Evolutionary conservation across 352 stramenopile genomes (phyloP).

Genomic region (Pythium plurisporium): DNA sequence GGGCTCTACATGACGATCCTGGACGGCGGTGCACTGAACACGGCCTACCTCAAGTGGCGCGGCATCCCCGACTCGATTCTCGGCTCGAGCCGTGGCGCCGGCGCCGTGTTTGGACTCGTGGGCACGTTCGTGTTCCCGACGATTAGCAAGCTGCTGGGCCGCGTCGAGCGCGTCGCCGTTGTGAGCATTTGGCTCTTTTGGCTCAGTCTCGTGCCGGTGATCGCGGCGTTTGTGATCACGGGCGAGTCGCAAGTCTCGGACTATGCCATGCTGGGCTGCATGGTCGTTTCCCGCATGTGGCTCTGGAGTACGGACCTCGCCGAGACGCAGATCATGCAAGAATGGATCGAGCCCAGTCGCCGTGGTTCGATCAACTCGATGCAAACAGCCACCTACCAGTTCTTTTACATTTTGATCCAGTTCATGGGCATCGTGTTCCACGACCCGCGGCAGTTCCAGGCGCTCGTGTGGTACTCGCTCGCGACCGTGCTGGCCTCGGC

Average conservation of each 20-base stretch:
- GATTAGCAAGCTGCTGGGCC: slow-evolving; percentile 13
- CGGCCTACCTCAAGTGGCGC: slow-evolving; percentile 25
- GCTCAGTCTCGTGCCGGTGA: slow-evolving; percentile 17
- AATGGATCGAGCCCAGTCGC: slow-evolving; percentile 22
- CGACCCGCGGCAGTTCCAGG: slow-evolving; percentile 21
- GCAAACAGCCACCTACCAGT: slow-evolving; percentile 25
- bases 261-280: slow-evolving; percentile 22
- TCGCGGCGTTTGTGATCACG: slow-evolving; percentile 9
- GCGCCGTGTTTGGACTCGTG: slow-evolving; percentile 18
- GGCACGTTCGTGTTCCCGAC: slow-evolving; percentile 22
- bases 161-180: slow-evolving; percentile 17
- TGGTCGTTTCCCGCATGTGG: slow-evolving; percentile 18
- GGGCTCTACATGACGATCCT: slow-evolving; percentile 25
- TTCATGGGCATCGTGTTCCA: slow-evolving; percentile 27
- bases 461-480: slow-evolving; percentile 21
- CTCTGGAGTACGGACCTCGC: slow-evolving; percentile 25
- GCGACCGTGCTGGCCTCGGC: slow-evolving; percentile 12
- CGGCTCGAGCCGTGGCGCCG: slow-evolving; percentile 14
- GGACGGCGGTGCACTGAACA: slow-evolving; percentile 21
- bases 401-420: slow-evolving; percentile 22
- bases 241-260: slow-evolving; percentile 22
- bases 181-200: slow-evolving; percentile 24
- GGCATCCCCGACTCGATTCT: slow-evolving; percentile 21
- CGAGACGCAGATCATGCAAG: slow-evolving; percentile 27
- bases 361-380: slow-evolving; percentile 26